phyloP scores from a whole-genome alignment of 257 asterid species.

The Nicotiana tabacum region DNA sequence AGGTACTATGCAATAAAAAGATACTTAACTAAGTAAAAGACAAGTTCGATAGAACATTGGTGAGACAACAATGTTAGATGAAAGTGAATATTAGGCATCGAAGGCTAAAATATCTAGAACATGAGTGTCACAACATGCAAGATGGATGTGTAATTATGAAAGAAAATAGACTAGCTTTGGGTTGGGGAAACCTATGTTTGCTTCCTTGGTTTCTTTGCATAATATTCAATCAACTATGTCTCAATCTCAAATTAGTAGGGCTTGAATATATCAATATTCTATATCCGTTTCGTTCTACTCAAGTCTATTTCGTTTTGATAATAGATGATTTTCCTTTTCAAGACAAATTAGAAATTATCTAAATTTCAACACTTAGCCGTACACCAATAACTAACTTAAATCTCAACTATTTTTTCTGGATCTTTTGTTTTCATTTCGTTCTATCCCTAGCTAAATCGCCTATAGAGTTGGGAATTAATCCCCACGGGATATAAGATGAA shows the following conservation, averaged over 20 bases:
- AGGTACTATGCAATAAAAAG: neutral
- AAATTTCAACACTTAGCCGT: neutral
- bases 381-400: neutral
- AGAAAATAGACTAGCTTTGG: neutral
- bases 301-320: neutral
- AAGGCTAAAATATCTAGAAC: neutral
- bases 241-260: neutral
- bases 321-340: neutral
- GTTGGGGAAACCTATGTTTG: constrained; percentile 5
- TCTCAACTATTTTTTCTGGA: neutral
- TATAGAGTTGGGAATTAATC: neutral
- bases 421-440: neutral
- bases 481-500: no score
- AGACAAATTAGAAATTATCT: neutral
- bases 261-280: neutral
- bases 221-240: neutral
- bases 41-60: neutral
- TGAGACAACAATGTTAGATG: neutral
- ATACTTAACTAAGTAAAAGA: neutral
- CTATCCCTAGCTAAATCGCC: neutral
- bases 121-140: neutral
- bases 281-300: neutral
- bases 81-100: neutral
- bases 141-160: neutral
- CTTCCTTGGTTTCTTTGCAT: constrained; percentile 3